Base-by-base conservation (phyloP, 1,284 basidiomycete species). In the Ganoderma lingzhi region DNA sequence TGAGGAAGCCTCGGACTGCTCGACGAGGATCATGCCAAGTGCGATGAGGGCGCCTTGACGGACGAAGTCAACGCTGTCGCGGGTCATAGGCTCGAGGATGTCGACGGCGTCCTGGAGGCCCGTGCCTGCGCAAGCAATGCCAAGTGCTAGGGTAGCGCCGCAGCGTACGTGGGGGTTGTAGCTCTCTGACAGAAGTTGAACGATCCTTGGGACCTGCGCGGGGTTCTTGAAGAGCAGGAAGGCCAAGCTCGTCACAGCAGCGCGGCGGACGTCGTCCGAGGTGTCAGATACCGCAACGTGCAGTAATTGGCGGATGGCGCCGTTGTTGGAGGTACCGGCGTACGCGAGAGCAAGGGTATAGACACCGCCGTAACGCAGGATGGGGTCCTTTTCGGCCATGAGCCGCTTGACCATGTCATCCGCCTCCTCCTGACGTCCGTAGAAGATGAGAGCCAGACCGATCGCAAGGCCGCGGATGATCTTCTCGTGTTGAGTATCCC, bases 141-240 rank as follows among this genome's bases (percentile, higher is more conserved):
- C 96, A 15, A 98, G 86, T 37, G 96, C 96, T 55, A 99, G 87
- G 3, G 97, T 97, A 41, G 96, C 96, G 76, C 96, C 96, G 76
- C 96, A 98, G 62, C 97, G 89, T 37, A 99, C 96, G 78, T 98
- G 96, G n/a, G 97, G 96, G 79, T 98, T 99, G 82, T 98, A 99
- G 78, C 96, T 97, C 84, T 99, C 97, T 74, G 94, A 96, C 66
- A 99, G 84, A 17, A 99, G 88, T 80, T 98, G 96, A 4, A 99
- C 96, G 66, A 98, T 94, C 65, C 97, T 87, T 19, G 97, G 97
- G 1, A 99, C 96, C 82, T 97, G 95, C 14, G 89, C 88, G 28
- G 97, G 96, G 79, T 95, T 97, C 83, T 97, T 96, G 88, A 97
- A 98, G 41, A 99, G 87, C 66, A 99, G 85, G 84, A 99, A 98